Conservation (phyloP, 2,329 filamentous ascomycete genomes). For the Macroventuria anomochaeta region DNA sequence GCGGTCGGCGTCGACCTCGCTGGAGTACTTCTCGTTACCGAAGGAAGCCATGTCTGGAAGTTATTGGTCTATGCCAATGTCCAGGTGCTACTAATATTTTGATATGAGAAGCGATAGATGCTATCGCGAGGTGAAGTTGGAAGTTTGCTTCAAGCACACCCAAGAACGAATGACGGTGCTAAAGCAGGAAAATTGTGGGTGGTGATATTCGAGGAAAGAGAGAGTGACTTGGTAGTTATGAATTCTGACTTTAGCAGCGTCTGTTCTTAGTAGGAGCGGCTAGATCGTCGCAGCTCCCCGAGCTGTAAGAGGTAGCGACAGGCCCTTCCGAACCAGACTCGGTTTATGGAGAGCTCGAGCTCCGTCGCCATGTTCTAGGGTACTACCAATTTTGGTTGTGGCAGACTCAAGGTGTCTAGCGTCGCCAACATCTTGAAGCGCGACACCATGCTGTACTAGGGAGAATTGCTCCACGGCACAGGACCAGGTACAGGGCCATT, state of each 20-base stretch:
- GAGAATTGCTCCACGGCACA: conserved; percentile 1
- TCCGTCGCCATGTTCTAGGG: conserved; percentile 16
- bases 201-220: conserved; percentile 4
- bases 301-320: conserved; percentile 16
- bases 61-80: conserved; percentile 1
- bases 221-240: conserved; percentile 16
- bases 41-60: conserved; percentile 12
- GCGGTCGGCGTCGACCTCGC: conserved; percentile 11
- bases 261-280: conserved; percentile 19
- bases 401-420: conserved; percentile 13
- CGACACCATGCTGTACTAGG: conserved; percentile 9
- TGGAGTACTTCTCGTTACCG: conserved; percentile 18
- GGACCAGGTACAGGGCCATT: conserved; percentile 4
- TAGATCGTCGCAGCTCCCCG: conserved; percentile 15
- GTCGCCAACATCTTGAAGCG: conserved; percentile 16
- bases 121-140: neutral
- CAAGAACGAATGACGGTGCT: conserved; percentile 13
- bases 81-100: neutral
- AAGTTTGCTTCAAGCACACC: conserved; percentile 7
- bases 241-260: conserved; percentile 7
- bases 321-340: conserved; percentile 10
- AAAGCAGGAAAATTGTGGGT: conserved; percentile 4
- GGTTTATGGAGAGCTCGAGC: conserved; percentile 9
- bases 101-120: neutral
- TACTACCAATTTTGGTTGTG: conserved; percentile 11